These are phyloP conservation scores for Aspergillus hortae DNA, from an alignment of 2,329 filamentous ascomycete genomes.

Conservation along the genomic window DNA sequence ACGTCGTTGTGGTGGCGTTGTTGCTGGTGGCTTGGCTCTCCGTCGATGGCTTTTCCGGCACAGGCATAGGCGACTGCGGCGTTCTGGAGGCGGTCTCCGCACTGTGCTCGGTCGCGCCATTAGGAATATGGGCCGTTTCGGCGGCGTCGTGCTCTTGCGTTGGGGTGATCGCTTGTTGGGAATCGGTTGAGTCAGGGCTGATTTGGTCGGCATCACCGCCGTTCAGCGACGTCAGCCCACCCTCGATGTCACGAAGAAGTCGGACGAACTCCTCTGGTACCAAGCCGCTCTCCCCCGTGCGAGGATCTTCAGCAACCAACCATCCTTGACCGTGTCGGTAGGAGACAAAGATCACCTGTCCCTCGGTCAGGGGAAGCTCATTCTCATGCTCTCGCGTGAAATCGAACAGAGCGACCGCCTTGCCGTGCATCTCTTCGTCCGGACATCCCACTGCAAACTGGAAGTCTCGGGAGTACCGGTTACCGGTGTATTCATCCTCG, in stretches of 20 bases:
- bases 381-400: slow-evolving; percentile 96
- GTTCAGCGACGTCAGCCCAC: slow-evolving; percentile 70
- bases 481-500: slow-evolving; percentile 54
- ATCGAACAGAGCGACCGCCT: slow-evolving; percentile 91
- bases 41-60: neutral
- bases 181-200: slow-evolving; percentile 52
- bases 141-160: slow-evolving; percentile 16
- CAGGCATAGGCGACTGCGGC: neutral
- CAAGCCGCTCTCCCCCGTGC: slow-evolving; percentile 86
- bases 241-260: slow-evolving; percentile 86
- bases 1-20: slow-evolving; percentile 1
- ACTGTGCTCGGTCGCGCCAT: neutral
- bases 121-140: slow-evolving; percentile 9
- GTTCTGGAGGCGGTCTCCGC: too few relatives aligned
- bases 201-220: slow-evolving; percentile 49
- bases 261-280: slow-evolving; percentile 97
- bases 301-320: slow-evolving; percentile 94
- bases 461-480: slow-evolving; percentile 83
- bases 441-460: slow-evolving; percentile 93
- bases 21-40: neutral
- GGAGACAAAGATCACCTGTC: slow-evolving; percentile 93
- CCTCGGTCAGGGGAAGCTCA: slow-evolving; percentile 85
- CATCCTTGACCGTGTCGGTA: slow-evolving; percentile 96
- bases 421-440: slow-evolving; percentile 96
- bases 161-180: slow-evolving; percentile 29